phyloP scores from a whole-genome alignment of 2,329 filamentous ascomycete genomes.

The Chrysoporthe deuterocubensis region DNA sequence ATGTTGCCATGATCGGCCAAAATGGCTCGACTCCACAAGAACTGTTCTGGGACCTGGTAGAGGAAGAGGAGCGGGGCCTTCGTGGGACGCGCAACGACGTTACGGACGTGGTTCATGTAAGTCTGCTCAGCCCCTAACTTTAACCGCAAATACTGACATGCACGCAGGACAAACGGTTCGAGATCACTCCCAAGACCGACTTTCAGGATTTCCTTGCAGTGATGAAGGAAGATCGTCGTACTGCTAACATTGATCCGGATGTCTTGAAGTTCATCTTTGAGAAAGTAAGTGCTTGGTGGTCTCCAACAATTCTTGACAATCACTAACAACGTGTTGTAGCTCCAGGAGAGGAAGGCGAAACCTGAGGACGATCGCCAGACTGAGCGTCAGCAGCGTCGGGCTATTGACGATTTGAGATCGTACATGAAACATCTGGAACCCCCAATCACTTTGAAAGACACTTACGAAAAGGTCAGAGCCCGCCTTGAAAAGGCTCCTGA shows the following conservation, averaged over 20 bases:
- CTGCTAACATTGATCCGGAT: conserved; percentile 83
- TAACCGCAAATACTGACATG: conserved; percentile 42
- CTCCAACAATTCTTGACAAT: neutral
- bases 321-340: conserved; percentile 47
- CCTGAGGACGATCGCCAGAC: conserved; percentile 81
- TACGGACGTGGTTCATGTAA: conserved; percentile 84
- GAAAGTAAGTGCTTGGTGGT: conserved; percentile 57
- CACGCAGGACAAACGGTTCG: conserved; percentile 82
- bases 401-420: conserved; percentile 81
- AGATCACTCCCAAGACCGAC: conserved; percentile 83
- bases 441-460: conserved; percentile 75
- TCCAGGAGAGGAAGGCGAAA: conserved; percentile 84
- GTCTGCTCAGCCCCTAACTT: conserved; percentile 37
- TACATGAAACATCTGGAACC: conserved; percentile 90
- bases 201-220: conserved; percentile 85
- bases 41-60: conserved; percentile 93
- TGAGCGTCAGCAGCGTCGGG: conserved; percentile 84
- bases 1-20: conserved; percentile 81
- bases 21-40: conserved; percentile 84
- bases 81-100: conserved; percentile 82
- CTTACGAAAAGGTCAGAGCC: conserved; percentile 84
- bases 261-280: conserved; percentile 82
- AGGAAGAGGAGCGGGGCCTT: conserved; percentile 89
- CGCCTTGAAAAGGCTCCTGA: conserved; percentile 82
- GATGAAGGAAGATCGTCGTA: conserved; percentile 84